Percentiles rank a stretch among this genome's conserved stretches.
Evolutionary conservation across 2,329 filamentous ascomycete genomes (phyloP).

Genomic region (Reticulascus tulasneorum): DNA sequence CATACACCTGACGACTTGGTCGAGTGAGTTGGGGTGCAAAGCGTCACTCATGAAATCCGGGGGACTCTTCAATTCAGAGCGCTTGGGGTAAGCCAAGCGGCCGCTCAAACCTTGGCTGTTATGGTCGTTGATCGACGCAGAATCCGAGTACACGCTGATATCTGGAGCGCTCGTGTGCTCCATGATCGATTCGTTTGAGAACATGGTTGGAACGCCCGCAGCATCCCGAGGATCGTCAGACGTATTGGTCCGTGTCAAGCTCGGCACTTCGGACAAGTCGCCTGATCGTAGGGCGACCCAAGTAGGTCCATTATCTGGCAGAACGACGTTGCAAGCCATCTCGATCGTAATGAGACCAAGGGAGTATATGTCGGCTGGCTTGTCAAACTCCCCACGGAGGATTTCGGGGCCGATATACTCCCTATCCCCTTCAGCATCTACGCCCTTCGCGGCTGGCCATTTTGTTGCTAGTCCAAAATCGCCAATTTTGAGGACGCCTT

Average conservation of each 20-base stretch:
- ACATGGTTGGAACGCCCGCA: conserved; percentile 13
- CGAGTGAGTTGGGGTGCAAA: conserved; percentile 68
- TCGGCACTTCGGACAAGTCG: conserved; percentile 84
- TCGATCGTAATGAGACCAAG: conserved; percentile 93
- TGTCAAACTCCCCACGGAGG: conserved; percentile 79
- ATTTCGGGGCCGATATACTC: conserved; percentile 96
- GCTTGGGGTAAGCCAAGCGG: conserved; percentile 43
- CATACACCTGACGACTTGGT: conserved; percentile 84
- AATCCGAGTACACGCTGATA: conserved; percentile 23
- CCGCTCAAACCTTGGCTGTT: conserved; percentile 26
- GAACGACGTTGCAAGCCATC: conserved; percentile 86
- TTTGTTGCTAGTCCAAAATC: conserved; percentile 79
- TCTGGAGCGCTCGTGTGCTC: conserved; percentile 15
- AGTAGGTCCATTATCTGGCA: conserved; percentile 86
- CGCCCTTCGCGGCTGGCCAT: conserved; percentile 71
- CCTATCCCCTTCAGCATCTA: conserved; percentile 90
- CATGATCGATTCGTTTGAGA: conserved; percentile 12
- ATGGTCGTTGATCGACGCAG: conserved; percentile 33
- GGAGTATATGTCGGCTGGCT: conserved; percentile 89
- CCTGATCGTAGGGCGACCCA: conserved; percentile 89
- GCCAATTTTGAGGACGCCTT: conserved; percentile 78
- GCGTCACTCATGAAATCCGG: conserved; percentile 87
- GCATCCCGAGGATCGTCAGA: conserved; percentile 11
- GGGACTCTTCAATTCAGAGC: conserved; percentile 54
- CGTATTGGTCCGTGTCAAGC: conserved; percentile 63